phyloP scores from a whole-genome alignment of 768 basidiomycete species.

The Leucosporidium yakuticum region DNA sequence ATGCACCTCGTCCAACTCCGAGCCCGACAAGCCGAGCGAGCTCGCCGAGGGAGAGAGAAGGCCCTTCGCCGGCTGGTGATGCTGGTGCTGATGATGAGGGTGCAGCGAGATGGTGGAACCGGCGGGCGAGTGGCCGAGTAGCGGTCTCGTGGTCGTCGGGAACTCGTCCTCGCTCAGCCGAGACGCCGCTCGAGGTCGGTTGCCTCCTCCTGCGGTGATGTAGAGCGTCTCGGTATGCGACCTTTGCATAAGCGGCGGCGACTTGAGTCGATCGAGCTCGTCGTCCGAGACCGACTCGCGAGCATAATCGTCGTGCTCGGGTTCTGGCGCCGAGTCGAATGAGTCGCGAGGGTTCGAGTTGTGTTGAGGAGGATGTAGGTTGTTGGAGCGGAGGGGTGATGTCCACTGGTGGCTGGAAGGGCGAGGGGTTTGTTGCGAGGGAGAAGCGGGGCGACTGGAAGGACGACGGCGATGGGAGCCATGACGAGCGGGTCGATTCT shows the following conservation, averaged over 20 bases:
- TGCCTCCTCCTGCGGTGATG: too few species aligned
- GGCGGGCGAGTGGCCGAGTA: neutral
- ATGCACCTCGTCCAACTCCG: neutral
- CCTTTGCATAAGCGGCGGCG: constrained; percentile 22
- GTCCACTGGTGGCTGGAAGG: neutral
- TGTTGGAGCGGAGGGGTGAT: neutral
- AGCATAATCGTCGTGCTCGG: neutral
- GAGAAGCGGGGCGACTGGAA: constrained; percentile 9
- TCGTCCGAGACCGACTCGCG: constrained; percentile 26
- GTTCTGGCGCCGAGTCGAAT: constrained; percentile 26
- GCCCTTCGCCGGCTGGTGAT: neutral
- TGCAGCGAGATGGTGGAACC: neutral
- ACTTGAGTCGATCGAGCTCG: constrained; percentile 26
- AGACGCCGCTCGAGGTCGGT: neutral
- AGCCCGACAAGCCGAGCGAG: neutral
- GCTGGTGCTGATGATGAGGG: too few species aligned
- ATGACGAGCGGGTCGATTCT: constrained; percentile 19
- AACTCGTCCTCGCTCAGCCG: constrained; percentile 22
- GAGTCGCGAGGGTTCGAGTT: constrained; percentile 15
- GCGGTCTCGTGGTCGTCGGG: neutral
- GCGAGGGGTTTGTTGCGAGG: neutral
- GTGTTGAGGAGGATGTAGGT: constrained; percentile 7
- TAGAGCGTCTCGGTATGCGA: constrained; percentile 19
- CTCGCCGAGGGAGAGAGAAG: neutral
- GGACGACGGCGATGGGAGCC: constrained; percentile 11